phyloP scores from a whole-genome alignment of 352 stramenopile genomes.

The Globisporangium nodosum region DNA sequence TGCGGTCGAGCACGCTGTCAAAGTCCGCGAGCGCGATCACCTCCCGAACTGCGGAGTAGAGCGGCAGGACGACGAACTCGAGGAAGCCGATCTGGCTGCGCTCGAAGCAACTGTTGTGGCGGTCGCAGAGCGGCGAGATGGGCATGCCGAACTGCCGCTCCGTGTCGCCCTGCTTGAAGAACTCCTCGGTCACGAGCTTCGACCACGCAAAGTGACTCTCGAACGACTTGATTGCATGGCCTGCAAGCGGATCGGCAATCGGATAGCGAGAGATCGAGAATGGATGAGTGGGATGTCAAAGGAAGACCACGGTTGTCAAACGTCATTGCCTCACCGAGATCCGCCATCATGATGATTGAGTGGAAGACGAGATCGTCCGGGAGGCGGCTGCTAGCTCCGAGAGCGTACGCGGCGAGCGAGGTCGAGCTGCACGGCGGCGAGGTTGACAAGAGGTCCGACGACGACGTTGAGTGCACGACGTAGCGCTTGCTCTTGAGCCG shows the following conservation, averaged over 20 bases:
- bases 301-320: not conserved
- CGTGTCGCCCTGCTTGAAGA: conserved; percentile 59
- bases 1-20: conserved; percentile 35
- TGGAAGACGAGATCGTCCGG: conserved; percentile 53
- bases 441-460: conserved; percentile 18
- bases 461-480: conserved; percentile 26
- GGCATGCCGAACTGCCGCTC: conserved; percentile 49
- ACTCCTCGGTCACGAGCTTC: conserved; percentile 57
- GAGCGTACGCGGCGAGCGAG: not conserved
- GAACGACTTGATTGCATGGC: conserved; percentile 63
- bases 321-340: conserved; percentile 27
- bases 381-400: conserved; percentile 9
- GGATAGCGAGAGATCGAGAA: not conserved
- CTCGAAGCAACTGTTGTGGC: conserved; percentile 41
- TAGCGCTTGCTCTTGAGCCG: conserved; percentile 73
- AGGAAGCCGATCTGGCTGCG: conserved; percentile 71
- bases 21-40: conserved; percentile 43
- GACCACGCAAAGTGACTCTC: conserved; percentile 52
- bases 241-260: not conserved
- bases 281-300: not conserved
- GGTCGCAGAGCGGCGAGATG: conserved; percentile 65
- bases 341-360: conserved; percentile 74
- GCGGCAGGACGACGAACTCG: conserved; percentile 65
- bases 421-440: conserved; percentile 1
- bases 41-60: conserved; percentile 44